phyloP scores from a whole-genome alignment of 441 rosid genomes.

The Erodium trifolium region DNA sequence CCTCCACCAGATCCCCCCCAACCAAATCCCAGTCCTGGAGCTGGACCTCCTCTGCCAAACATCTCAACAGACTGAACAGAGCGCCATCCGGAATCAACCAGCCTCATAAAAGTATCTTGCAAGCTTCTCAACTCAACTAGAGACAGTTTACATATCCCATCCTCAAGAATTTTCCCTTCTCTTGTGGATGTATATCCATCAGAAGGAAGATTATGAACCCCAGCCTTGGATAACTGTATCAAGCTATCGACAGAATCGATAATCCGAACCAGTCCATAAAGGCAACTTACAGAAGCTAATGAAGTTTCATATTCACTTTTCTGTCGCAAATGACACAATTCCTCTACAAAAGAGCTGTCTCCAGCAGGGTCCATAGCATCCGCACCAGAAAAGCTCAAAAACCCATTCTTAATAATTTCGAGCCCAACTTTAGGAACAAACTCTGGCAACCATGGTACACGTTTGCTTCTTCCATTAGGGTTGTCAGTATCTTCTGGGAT shows the following conservation, averaged over 20 bases:
- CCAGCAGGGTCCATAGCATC: constrained; percentile 29
- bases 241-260: constrained; percentile 41
- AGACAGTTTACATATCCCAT: constrained; percentile 54
- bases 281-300: constrained; percentile 64
- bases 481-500: constrained; percentile 29
- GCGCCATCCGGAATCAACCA: constrained; percentile 46
- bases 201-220: constrained; percentile 20
- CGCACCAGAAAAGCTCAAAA: constrained; percentile 36
- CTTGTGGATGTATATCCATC: constrained; percentile 30
- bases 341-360: constrained; percentile 40
- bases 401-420: constrained; percentile 47
- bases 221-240: constrained; percentile 47
- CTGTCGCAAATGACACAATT: constrained; percentile 51
- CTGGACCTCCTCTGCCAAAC: constrained; percentile 81
- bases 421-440: constrained; percentile 84
- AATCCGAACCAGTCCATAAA: constrained; percentile 46
- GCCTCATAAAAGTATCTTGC: constrained; percentile 37
- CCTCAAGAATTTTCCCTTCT: constrained; percentile 52
- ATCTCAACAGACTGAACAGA: constrained; percentile 55
- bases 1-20: constrained; percentile 95
- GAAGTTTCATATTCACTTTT: constrained; percentile 40
- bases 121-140: constrained; percentile 38
- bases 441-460: constrained; percentile 70
- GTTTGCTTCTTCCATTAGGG: constrained; percentile 24
- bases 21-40: constrained; percentile 82